A percentile compares a stretch with the other conserved stretches of the same genome.
Conservation (phyloP, 371 early-diverging fungal genomes). For the Capniomyces stellatus region DNA sequence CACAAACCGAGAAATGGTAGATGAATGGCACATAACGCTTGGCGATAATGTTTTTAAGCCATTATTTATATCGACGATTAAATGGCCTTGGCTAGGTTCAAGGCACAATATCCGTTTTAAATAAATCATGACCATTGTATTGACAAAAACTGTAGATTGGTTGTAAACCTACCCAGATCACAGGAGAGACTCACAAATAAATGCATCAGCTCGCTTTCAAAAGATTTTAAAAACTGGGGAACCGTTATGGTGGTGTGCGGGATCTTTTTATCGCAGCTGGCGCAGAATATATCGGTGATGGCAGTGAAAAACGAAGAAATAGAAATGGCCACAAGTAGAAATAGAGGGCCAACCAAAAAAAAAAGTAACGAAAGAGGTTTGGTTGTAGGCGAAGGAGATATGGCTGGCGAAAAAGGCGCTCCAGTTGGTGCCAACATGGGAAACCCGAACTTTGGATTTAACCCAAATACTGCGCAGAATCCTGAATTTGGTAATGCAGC, state of each 20-base stretch:
- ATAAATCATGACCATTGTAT: not conserved
- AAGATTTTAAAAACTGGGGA: not conserved
- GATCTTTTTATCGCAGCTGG: not conserved
- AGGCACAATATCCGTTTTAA: no score
- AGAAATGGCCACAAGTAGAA: not conserved
- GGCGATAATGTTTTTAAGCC: not conserved
- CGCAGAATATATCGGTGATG: not conserved
- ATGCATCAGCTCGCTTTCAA: not conserved
- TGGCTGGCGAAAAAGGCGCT: no score
- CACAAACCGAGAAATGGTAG: not conserved
- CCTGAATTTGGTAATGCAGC: no score
- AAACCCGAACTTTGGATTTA: no score
- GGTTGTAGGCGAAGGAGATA: no score
- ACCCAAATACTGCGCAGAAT: no score
- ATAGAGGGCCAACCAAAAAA: no score
- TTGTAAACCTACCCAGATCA: not conserved
- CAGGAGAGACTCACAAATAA: not conserved
- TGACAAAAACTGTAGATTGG: not conserved
- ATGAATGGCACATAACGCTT: not conserved
- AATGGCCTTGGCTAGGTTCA: no score
- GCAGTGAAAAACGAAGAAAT: not conserved
- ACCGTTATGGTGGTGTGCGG: not conserved
- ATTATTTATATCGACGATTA: not conserved
- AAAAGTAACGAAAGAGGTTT: no score
- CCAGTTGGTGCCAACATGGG: no score